Conservation (phyloP, 106 monocot genomes). For the Phalaenopsis aphrodite region DNA sequence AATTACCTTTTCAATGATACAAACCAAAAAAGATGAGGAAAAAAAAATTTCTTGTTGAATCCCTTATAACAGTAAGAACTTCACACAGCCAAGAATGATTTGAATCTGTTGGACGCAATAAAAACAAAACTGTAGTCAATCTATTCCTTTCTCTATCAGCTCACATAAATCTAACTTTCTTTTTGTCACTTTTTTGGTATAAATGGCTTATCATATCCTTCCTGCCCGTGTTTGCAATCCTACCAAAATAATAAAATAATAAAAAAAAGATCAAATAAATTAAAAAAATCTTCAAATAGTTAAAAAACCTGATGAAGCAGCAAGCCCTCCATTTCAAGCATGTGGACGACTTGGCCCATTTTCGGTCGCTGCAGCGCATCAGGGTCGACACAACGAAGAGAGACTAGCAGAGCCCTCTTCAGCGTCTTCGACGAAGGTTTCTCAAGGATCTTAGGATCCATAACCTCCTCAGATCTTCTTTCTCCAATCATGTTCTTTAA, state of each 20-base stretch:
- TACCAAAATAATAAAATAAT: neutral
- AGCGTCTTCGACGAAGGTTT: slow-evolving; percentile 67
- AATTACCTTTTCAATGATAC: no score
- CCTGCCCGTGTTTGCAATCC: neutral
- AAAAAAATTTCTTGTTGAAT: no score
- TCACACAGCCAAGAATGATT: no score
- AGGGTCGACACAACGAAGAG: slow-evolving; percentile 79
- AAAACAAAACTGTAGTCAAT: no score
- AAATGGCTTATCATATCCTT: neutral
- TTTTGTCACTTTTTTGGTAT: neutral
- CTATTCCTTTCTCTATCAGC: no score
- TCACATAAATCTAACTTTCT: no score
- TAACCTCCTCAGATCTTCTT: slow-evolving; percentile 49
- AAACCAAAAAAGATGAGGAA: no score
- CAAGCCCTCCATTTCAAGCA: slow-evolving; percentile 75
- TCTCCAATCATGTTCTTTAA: slow-evolving; percentile 70
- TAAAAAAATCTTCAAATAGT: neutral
- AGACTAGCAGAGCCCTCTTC: slow-evolving; percentile 69
- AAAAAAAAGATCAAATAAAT: neutral
- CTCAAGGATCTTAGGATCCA: slow-evolving; percentile 67
- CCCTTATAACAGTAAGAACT: no score
- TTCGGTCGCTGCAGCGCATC: slow-evolving; percentile 74
- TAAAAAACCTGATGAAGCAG: slow-evolving; percentile 35
- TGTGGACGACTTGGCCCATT: slow-evolving; percentile 81
- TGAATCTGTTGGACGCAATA: no score